These are phyloP conservation scores for Paulownia fortunei DNA, from an alignment of 257 asterid species.

Conservation along the genomic window DNA sequence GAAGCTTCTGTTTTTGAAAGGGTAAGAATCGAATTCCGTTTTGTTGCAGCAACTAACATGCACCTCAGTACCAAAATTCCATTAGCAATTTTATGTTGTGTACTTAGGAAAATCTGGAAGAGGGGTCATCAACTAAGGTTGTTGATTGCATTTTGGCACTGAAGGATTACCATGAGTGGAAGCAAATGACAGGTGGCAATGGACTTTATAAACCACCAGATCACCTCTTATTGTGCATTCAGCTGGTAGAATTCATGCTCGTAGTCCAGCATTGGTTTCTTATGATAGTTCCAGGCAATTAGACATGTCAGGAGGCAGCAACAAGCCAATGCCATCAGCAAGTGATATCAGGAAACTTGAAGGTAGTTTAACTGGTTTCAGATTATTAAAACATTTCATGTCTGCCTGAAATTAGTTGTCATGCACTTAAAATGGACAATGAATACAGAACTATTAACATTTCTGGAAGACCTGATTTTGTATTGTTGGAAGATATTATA, in stretches of 20 bases:
- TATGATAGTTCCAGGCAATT: constrained; percentile 59
- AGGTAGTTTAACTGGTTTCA: constrained; percentile 47
- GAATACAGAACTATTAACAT: not conserved
- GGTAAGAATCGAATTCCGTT: constrained; percentile 47
- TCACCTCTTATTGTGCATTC: constrained; percentile 69
- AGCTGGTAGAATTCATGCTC: constrained; percentile 54
- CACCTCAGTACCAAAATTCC: not conserved
- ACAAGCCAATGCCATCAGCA: constrained; percentile 45
- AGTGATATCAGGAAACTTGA: constrained; percentile 57
- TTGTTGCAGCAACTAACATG: constrained; percentile 8
- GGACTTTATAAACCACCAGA: constrained; percentile 72
- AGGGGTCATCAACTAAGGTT: constrained; percentile 78
- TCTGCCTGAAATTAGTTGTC: not conserved
- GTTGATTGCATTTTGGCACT: constrained; percentile 91
- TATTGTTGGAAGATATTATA: too few species aligned
- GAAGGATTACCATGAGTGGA: constrained; percentile 93
- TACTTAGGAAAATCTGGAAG: constrained; percentile 69
- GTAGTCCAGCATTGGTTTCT: constrained; percentile 35
- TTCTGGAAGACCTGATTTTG: not conserved
- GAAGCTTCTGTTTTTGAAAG: constrained; percentile 87
- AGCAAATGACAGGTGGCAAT: constrained; percentile 82
- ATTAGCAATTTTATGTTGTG: constrained; percentile 5
- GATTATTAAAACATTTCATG: constrained; percentile 8
- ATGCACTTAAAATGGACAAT: not conserved
- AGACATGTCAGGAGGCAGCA: constrained; percentile 53